Evolutionary conservation across 1,284 basidiomycete species (phyloP), one percentile per base, ranked within the genome.

Genomic region (Anthracocystis setariae): DNA sequence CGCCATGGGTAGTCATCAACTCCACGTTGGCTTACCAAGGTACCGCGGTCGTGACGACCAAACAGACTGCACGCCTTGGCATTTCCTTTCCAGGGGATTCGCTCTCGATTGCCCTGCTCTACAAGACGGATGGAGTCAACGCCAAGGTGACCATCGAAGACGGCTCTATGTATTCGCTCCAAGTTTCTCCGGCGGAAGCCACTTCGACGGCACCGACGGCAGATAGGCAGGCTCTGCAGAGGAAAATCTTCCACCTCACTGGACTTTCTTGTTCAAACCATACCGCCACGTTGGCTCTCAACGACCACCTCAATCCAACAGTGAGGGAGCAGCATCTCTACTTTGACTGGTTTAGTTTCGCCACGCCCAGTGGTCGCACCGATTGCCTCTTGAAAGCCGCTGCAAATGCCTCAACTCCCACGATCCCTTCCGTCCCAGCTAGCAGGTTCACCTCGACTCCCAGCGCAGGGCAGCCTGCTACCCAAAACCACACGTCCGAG

Each of bases 261-360:
- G 48, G 46, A 0, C 48, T 67, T 5, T 8, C 52, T 8, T 67
- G 64, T 42, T 33, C 46, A 1, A 67, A 67, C 17, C 64, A 67
- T 37, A 60, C 64, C 3, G 58, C 53, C 0, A 67, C 40, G 3
- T 18, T 67, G 15, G 12, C 47, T 27, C 18, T 39, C 0, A 39
- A 3, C 21, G 8, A 44, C 0, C 40, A 5, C n/a, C 15, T 15
- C 1, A 23, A 24, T 17, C 42, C 21, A 5, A 39, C 43, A 7
- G 18, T 27, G 4, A 40, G 5, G 4, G 27, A 44, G 20, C n/a
- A 32, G n/a, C 12, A 32, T 8, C 8, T 60, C 21, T 52, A 48
- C 33, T 67, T 67, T 35, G 64, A 67, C 33, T 55, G 57, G 45
- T 60, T 42, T 21, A 67, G 64, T 49, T 67, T 33, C 21, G 17